Conservation (phyloP, 352 stramenopile species). For the Globisporangium middletonii region DNA sequence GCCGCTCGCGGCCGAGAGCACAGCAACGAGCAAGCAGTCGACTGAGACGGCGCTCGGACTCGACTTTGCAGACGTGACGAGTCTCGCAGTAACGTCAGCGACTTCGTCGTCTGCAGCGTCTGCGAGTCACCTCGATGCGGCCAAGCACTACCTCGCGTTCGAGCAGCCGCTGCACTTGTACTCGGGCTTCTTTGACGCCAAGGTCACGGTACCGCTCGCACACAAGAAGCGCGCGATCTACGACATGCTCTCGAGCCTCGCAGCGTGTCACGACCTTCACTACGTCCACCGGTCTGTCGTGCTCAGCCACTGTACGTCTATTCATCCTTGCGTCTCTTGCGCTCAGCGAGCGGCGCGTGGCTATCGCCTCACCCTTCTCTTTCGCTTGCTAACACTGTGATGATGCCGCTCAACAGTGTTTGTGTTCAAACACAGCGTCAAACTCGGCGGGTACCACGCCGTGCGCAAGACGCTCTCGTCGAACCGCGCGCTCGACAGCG, state of each 20-base stretch:
- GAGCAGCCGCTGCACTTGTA: constrained; percentile 77
- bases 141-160: constrained; percentile 73
- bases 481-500: constrained; percentile 25
- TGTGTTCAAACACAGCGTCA: constrained; percentile 56
- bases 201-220: constrained; percentile 28
- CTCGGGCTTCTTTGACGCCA: constrained; percentile 65
- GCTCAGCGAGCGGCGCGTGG: neutral
- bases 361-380: neutral
- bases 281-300: constrained; percentile 81
- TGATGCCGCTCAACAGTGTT: constrained; percentile 36
- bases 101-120: neutral
- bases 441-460: constrained; percentile 65
- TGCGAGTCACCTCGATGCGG: constrained; percentile 20
- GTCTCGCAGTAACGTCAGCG: too few relatives aligned
- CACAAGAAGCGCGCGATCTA: constrained; percentile 67
- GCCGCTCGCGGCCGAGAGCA: constrained; percentile 3
- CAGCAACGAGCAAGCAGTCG: neutral
- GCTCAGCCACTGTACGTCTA: constrained; percentile 37
- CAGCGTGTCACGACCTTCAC: constrained; percentile 55
- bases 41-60: constrained; percentile 17
- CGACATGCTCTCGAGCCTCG: constrained; percentile 59
- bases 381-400: neutral
- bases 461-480: constrained; percentile 43
- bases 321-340: neutral
- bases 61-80: neutral